phyloP scores from a whole-genome alignment of 495 filamentous ascomycete species.

The Neurospora sp. region DNA sequence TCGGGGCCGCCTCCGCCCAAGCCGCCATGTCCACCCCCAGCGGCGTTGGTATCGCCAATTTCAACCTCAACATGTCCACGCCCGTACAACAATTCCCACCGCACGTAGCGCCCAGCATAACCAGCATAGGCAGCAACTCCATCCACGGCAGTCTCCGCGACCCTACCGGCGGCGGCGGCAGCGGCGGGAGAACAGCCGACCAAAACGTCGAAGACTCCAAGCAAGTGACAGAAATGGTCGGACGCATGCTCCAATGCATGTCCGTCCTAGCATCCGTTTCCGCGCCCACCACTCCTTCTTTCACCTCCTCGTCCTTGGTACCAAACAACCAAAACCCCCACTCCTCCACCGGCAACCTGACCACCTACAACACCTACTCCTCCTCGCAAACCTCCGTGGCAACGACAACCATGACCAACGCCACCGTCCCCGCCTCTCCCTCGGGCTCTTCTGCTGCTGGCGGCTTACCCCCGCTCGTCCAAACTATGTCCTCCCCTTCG shows the following conservation, averaged over 20 bases:
- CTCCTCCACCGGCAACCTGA: neutral
- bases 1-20: constrained; percentile 18
- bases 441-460: neutral
- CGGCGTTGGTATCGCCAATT: constrained; percentile 15
- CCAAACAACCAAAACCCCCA: neutral
- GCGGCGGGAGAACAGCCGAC: constrained; percentile 14
- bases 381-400: neutral
- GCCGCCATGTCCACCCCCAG: constrained; percentile 12
- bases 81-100: neutral
- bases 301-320: neutral
- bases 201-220: constrained; percentile 60
- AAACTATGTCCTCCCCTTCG: neutral
- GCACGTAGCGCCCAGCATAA: neutral
- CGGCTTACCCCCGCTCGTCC: neutral
- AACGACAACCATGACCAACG: neutral
- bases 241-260: constrained; percentile 93
- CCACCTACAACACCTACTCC: neutral
- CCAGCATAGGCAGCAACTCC: constrained; percentile 1
- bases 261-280: constrained; percentile 69
- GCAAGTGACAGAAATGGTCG: constrained; percentile 86
- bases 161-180: neutral
- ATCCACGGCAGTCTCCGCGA: constrained; percentile 21
- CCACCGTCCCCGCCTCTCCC: neutral
- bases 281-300: neutral
- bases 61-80: constrained; percentile 9